phyloP scores from a whole-genome alignment of 257 asterid genomes.

The Solanum clarkiae region DNA sequence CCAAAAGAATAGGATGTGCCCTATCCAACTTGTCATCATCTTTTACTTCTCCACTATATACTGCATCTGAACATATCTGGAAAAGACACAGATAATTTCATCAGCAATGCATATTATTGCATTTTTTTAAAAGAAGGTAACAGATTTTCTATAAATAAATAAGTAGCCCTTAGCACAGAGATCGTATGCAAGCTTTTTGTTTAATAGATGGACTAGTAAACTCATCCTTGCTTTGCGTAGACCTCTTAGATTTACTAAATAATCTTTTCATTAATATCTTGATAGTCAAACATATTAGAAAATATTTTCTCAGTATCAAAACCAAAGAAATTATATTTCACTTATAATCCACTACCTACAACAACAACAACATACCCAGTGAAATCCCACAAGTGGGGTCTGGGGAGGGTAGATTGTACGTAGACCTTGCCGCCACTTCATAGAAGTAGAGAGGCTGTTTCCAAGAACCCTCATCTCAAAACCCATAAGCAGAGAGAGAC shows the following conservation, averaged over 20 bases:
- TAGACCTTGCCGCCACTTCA: too few relatives aligned
- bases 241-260: neutral
- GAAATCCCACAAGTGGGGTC: too few relatives aligned
- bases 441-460: too few relatives aligned
- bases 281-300: neutral
- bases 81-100: conserved; percentile 8
- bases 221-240: neutral
- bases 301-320: neutral
- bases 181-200: neutral
- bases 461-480: too few relatives aligned
- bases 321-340: neutral
- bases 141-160: neutral
- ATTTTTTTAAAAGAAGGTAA: neutral
- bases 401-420: too few relatives aligned
- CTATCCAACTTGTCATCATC: conserved; percentile 12
- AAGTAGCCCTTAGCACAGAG: neutral
- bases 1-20: conserved; percentile 36
- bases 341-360: neutral
- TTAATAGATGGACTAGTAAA: neutral
- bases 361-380: too few relatives aligned
- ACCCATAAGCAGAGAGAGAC: too few relatives aligned
- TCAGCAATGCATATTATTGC: neutral
- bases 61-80: conserved; percentile 28
- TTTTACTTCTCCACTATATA: conserved; percentile 10
- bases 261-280: neutral